phyloP scores from a whole-genome alignment of 805 yeast genomes.

The Candida qinlingensis region DNA sequence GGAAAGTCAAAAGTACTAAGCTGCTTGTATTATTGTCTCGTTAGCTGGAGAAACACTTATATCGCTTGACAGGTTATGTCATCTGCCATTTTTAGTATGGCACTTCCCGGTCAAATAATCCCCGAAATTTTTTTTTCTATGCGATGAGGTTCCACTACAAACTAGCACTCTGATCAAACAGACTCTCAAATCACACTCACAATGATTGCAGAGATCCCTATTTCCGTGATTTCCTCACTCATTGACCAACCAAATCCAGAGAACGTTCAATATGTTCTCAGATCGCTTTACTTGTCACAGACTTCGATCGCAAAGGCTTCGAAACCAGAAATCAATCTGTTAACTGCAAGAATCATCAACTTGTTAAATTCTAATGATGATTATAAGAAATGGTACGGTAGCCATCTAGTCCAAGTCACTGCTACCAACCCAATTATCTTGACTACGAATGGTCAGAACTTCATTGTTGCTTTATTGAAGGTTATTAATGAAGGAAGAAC shows the following conservation, averaged over 20 bases:
- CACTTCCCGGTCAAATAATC: background rate
- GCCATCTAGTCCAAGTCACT: slow-evolving; percentile 26
- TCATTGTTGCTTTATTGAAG: slow-evolving; percentile 33
- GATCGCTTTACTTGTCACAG: slow-evolving; percentile 18
- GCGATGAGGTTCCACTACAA: slow-evolving; percentile 8
- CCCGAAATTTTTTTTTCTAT: background rate
- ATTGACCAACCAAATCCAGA: slow-evolving; percentile 18
- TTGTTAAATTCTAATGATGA: slow-evolving; percentile 31
- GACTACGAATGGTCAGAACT: slow-evolving; percentile 32
- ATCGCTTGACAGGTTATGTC: too few relatives aligned
- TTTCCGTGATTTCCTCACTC: slow-evolving; percentile 17
- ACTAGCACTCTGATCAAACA: background rate
- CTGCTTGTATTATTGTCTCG: too few relatives aligned
- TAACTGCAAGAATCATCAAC: slow-evolving; percentile 32
- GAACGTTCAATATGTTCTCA: slow-evolving; percentile 18
- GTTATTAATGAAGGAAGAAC: slow-evolving; percentile 29
- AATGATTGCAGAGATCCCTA: slow-evolving; percentile 21
- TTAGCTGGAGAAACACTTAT: too few relatives aligned
- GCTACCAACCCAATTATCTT: slow-evolving; percentile 24
- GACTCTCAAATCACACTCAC: background rate
- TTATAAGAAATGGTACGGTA: slow-evolving; percentile 31
- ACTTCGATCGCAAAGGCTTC: slow-evolving; percentile 36
- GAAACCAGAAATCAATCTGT: slow-evolving; percentile 45
- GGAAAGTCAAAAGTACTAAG: too few relatives aligned
- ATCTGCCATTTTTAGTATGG: slow-evolving; percentile 1